phyloP scores from a whole-genome alignment of 495 filamentous ascomycete genomes.

The Aspergillus leporis region DNA sequence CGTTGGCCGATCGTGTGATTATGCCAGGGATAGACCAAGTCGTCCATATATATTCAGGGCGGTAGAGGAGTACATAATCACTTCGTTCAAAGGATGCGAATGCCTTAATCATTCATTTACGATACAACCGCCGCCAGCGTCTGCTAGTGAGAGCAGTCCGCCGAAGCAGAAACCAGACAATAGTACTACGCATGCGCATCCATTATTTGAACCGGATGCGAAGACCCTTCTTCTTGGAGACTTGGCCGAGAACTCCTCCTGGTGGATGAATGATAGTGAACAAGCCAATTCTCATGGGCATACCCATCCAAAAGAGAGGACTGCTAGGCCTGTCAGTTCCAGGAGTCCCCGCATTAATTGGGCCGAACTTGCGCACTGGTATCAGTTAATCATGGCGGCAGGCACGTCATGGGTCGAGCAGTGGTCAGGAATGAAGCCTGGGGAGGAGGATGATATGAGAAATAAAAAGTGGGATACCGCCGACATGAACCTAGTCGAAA shows the following conservation, averaged over 20 bases:
- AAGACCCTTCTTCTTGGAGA: constrained; percentile 80
- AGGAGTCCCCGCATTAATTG: constrained; percentile 77
- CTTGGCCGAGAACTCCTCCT: constrained; percentile 78
- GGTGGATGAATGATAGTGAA: constrained; percentile 69
- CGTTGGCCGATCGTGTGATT: constrained; percentile 16
- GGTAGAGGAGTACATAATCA: constrained; percentile 74
- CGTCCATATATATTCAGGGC: constrained; percentile 58
- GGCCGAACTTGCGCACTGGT: constrained; percentile 72
- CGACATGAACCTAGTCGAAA: constrained; percentile 52
- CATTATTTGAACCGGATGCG: constrained; percentile 63
- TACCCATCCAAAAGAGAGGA: constrained; percentile 28
- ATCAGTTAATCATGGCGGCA: constrained; percentile 65
- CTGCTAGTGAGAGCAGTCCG: constrained; percentile 28
- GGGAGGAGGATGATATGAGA: constrained; percentile 29
- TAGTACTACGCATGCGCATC: constrained; percentile 19
- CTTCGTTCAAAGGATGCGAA: constrained; percentile 65
- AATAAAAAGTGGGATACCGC: constrained; percentile 33
- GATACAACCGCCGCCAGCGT: constrained; percentile 25
- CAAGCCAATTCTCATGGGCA: constrained; percentile 27
- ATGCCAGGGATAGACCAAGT: constrained; percentile 26
- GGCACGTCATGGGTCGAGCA: constrained; percentile 60
- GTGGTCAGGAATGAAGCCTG: constrained; percentile 45
- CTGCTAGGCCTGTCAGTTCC: constrained; percentile 49
- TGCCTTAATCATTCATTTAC: constrained; percentile 74
- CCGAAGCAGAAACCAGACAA: constrained; percentile 31